Evolutionary conservation across 305 asterid species (phyloP).

Genomic region (Rubia tinctorum): DNA sequence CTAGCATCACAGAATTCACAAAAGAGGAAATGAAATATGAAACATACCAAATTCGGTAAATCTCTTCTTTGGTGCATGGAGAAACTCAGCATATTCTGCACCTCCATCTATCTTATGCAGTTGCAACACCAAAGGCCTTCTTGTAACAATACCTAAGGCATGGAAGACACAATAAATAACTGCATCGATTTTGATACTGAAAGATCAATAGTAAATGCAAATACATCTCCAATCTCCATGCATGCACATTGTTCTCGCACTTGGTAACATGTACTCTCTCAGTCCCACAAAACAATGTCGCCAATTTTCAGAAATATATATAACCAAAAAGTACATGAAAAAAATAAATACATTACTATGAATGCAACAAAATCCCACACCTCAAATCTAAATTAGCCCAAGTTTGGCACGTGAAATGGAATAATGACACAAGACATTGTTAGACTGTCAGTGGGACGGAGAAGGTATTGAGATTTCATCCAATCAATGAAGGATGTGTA

Average conservation of each 20-base stretch:
- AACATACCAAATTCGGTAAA: constrained; percentile 73
- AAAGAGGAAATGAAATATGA: neutral
- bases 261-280: too few species aligned
- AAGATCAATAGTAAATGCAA: neutral
- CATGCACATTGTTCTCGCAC: neutral
- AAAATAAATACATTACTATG: neutral
- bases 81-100: constrained; percentile 90
- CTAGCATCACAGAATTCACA: neutral
- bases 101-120: constrained; percentile 87
- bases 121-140: constrained; percentile 98
- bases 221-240: neutral
- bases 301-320: too few species aligned
- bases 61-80: constrained; percentile 81
- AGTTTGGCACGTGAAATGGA: too few species aligned
- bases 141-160: constrained; percentile 79
- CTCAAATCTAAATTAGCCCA: neutral
- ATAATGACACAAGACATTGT: neutral
- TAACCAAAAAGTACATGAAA: too few species aligned
- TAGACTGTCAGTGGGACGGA: neutral
- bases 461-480: neutral
- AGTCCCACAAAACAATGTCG: too few species aligned
- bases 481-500: neutral
- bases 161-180: neutral
- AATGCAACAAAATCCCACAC: neutral
- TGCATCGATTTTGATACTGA: neutral